Percentiles rank a stretch among this genome's conserved stretches.
Conservation (phyloP, 2,329 filamentous ascomycete genomes). For the Cadophora luteo-olivacea region DNA sequence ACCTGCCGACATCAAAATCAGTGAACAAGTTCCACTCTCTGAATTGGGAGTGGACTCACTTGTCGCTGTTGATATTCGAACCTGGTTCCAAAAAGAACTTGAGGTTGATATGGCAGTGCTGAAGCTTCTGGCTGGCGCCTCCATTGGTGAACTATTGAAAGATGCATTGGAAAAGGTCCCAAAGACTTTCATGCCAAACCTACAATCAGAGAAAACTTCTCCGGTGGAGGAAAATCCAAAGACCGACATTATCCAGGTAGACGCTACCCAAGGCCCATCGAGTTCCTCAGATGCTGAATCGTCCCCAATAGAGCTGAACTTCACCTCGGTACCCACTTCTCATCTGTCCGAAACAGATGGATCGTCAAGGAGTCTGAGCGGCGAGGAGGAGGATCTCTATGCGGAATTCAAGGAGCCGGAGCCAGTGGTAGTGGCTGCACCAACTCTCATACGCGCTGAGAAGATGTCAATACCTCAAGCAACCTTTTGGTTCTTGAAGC, state of each 20-base stretch:
- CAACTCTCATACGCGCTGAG: background rate
- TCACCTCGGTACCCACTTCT: background rate
- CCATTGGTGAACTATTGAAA: constrained; percentile 6
- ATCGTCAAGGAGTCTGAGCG: background rate
- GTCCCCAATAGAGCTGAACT: constrained; percentile 14
- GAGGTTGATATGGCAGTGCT: constrained; percentile 40
- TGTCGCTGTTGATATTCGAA: constrained; percentile 38
- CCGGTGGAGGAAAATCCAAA: background rate
- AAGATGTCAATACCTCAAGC: constrained; percentile 25
- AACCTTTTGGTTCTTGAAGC: constrained; percentile 39
- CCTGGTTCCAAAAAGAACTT: constrained; percentile 55
- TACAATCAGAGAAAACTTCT: background rate
- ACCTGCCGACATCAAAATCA: constrained; percentile 45
- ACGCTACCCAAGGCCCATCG: background rate
- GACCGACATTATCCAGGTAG: constrained; percentile 3
- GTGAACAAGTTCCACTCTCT: constrained; percentile 14
- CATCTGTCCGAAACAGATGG: background rate
- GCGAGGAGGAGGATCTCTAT: constrained; percentile 11
- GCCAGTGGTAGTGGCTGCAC: background rate
- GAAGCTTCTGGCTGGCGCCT: constrained; percentile 27
- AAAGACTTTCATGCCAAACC: background rate
- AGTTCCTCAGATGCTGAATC: constrained; percentile 12
- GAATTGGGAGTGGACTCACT: constrained; percentile 46
- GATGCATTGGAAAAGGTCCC: background rate
- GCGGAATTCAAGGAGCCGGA: constrained; percentile 8